A percentile compares a stretch with the other conserved stretches of the same genome.
These are phyloP conservation scores for Rossbeevera mucosa DNA, from an alignment of 768 basidiomycete genomes.

Conservation along the genomic window DNA sequence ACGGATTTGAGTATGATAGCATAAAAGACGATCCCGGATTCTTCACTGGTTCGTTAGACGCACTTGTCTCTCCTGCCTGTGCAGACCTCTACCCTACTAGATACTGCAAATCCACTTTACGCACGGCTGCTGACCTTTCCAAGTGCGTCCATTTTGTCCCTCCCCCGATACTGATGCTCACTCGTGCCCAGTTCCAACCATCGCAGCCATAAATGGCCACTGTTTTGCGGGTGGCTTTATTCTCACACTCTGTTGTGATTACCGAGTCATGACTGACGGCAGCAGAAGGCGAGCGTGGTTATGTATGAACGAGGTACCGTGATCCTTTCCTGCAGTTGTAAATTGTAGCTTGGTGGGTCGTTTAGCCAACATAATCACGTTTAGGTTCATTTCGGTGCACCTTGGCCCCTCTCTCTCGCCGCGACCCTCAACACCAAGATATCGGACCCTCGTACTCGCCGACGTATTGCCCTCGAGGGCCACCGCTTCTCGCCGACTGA, in stretches of 20 bases:
- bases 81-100: slow-evolving; percentile 34
- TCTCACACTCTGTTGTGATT: slow-evolving; percentile 79
- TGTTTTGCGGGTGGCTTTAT: slow-evolving; percentile 83
- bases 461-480: slow-evolving; percentile 77
- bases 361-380: background rate
- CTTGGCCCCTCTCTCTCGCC: slow-evolving; percentile 70
- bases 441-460: slow-evolving; percentile 50
- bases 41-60: slow-evolving; percentile 50
- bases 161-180: background rate
- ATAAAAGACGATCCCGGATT: slow-evolving; percentile 53
- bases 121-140: slow-evolving; percentile 70
- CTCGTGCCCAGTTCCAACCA: slow-evolving; percentile 56
- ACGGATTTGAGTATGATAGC: slow-evolving; percentile 65
- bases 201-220: slow-evolving; percentile 81
- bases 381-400: slow-evolving; percentile 78
- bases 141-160: slow-evolving; percentile 43
- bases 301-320: slow-evolving; percentile 84
- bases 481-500: slow-evolving; percentile 73
- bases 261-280: slow-evolving; percentile 84
- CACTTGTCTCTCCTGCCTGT: background rate
- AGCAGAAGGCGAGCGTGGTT: slow-evolving; percentile 75
- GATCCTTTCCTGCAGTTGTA: background rate
- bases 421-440: slow-evolving; percentile 63
- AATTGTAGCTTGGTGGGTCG: background rate
- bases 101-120: slow-evolving; percentile 70